A percentile compares a stretch with the other conserved stretches of the same genome.
Evolutionary conservation across 1,284 basidiomycete genomes (phyloP).

Genomic region (Cutaneotrichosporon dermatis): DNA sequence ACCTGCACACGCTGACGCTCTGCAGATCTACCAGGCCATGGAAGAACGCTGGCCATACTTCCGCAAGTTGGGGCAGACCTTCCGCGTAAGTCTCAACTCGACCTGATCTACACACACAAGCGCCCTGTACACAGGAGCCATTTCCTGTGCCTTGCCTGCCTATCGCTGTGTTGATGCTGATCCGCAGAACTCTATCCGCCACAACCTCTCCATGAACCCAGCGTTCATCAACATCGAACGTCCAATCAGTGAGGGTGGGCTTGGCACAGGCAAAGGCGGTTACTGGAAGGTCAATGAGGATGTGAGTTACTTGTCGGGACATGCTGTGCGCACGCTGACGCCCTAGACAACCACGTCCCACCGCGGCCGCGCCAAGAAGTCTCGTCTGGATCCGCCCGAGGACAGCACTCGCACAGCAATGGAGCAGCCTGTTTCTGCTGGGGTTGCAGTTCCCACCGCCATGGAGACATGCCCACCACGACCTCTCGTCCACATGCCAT

Average conservation of each 20-base stretch:
- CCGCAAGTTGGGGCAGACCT: slow-evolving; percentile 19
- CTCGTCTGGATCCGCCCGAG: slow-evolving; percentile 1
- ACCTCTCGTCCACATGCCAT: not conserved
- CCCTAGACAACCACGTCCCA: slow-evolving; percentile 12
- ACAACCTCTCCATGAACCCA: slow-evolving; percentile 74
- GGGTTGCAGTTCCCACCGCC: not conserved
- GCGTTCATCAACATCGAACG: slow-evolving; percentile 60
- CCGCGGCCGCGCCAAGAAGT: slow-evolving; percentile 16
- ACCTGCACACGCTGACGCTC: not conserved
- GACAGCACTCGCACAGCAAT: not conserved
- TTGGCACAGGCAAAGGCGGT: slow-evolving; percentile 32
- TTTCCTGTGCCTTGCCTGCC: not conserved
- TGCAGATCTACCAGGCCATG: slow-evolving; percentile 33
- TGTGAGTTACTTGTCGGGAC: slow-evolving; percentile 12
- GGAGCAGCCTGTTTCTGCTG: not conserved
- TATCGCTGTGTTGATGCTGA: not conserved
- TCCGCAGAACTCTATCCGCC: slow-evolving; percentile 68
- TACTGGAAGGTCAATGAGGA: slow-evolving; percentile 34
- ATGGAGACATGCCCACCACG: not conserved
- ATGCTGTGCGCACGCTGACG: not conserved
- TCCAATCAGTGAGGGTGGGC: slow-evolving; percentile 20
- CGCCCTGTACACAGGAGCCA: not conserved
- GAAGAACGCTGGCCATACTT: slow-evolving; percentile 35
- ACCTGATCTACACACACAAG: not conserved
- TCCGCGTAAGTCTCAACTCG: slow-evolving; percentile 19